phyloP scores from a whole-genome alignment of 805 yeast species.

The Nakazawaea ambrosiae region DNA sequence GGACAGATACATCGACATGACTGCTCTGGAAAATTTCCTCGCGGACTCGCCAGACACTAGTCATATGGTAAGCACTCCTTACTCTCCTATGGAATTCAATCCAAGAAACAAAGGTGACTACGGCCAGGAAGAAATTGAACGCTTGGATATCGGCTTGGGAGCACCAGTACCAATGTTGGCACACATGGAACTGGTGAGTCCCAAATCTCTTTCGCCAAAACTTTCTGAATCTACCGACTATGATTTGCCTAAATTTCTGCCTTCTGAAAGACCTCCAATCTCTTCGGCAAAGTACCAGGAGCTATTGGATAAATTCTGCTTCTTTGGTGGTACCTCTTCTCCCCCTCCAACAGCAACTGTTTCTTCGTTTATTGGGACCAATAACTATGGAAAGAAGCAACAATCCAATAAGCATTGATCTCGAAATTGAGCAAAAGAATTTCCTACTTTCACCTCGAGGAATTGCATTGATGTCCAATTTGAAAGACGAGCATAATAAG shows the following conservation, averaged over 20 bases:
- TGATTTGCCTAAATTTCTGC: background rate
- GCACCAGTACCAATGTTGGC: too few species aligned
- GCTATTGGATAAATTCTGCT: constrained; percentile 53
- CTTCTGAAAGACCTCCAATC: constrained; percentile 24
- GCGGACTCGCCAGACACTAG: constrained; percentile 22
- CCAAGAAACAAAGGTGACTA: constrained; percentile 5
- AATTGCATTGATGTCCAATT: too few species aligned
- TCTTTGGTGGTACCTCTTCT: constrained; percentile 25
- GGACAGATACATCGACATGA: background rate
- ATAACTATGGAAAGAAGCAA: too few species aligned
- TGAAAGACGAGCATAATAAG: too few species aligned
- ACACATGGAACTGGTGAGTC: too few species aligned
- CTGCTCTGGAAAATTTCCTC: constrained; percentile 1
- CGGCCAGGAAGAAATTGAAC: background rate
- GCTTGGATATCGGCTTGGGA: constrained; percentile 4
- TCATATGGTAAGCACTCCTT: constrained; percentile 9
- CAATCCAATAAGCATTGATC: too few species aligned
- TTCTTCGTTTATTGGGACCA: too few species aligned
- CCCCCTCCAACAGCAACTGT: background rate
- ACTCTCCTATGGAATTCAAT: constrained; percentile 9
- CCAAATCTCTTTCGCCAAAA: background rate
- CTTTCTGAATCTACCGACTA: constrained; percentile 7
- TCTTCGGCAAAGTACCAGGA: constrained; percentile 51
- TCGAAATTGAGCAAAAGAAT: too few species aligned
- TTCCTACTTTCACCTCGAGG: too few species aligned